Base-by-base conservation (phyloP, 1,284 basidiomycete genomes). In the Rhodotorula sp. region DNA sequence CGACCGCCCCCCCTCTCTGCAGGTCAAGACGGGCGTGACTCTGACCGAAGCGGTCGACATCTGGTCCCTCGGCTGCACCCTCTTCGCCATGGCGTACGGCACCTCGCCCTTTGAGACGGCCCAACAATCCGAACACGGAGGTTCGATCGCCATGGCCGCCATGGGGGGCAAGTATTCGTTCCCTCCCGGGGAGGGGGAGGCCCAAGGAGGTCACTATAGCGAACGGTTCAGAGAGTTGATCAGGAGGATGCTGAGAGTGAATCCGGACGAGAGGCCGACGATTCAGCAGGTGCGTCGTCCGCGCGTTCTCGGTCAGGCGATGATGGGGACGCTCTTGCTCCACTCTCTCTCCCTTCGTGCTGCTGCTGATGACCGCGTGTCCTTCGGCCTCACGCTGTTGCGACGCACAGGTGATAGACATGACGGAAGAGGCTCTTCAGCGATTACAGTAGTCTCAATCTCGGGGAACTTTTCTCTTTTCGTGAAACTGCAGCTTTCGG, bases 11-110 rank as follows among this genome's bases (percentile, higher is more conserved):
- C 8, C 7, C 34, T 34, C 34, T 6, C 34, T 26, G 39, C 67
- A 76, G 75, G 93, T 96, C 69, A 96, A 96, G 81, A 97, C 93
- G 2, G 91, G 91, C 56, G 84, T 86, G 58, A 88, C 85, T 2
- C 83, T 97, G n/a, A 91, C 94, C 78, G 94, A 97, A 83, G 92
- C 92, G 79, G 93, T 96, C 21, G 94, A 97, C 81, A 93, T 97
- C 62, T 97, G 94, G 93, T 95, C 93, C 1, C 86, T 97, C 8
- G 94, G 94, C 0, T 95, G 93, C 82, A 93, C 91, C 0, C 85
- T 97, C 47, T 97, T 88, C 77, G 93, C 94, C 0, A 87, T 97
- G 56, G 93, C 92, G 1, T 96, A 97, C 81, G 90, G 90, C 26
- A 76, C 73, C 31, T 77, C 76, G 1, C 94, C 94, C 0, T 97